Evolutionary conservation across 2,329 filamentous ascomycete genomes (phyloP).

Genomic region (Knufia fluminis): DNA sequence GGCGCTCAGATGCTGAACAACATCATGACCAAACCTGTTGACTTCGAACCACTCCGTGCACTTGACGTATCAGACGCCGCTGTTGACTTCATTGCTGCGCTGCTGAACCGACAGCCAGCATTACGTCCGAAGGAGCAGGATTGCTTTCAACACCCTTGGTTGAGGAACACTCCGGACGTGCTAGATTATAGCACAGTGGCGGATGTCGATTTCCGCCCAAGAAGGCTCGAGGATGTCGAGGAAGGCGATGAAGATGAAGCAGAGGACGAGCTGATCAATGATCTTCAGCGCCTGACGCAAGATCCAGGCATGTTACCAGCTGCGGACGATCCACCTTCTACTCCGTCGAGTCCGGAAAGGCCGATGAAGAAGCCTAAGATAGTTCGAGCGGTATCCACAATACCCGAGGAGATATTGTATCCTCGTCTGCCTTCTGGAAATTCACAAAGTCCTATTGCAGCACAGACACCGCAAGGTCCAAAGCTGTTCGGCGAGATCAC

Average conservation of each 20-base stretch:
- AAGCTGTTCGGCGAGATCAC: constrained; percentile 56
- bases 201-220: constrained; percentile 32
- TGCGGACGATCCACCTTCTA: constrained; percentile 5
- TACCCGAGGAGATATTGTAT: constrained; percentile 30
- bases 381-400: constrained; percentile 7
- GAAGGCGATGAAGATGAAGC: constrained; percentile 26
- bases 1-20: constrained; percentile 67
- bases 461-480: neutral
- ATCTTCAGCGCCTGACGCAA: constrained; percentile 18
- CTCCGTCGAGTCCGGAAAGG: constrained; percentile 13
- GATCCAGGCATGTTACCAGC: constrained; percentile 8
- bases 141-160: constrained; percentile 66
- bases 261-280: constrained; percentile 18
- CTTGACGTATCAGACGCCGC: constrained; percentile 54
- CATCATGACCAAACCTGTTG: constrained; percentile 71
- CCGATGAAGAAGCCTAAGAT: constrained; percentile 28
- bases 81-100: constrained; percentile 65
- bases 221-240: constrained; percentile 27
- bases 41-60: constrained; percentile 54
- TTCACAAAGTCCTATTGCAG: neutral
- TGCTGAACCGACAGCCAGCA: constrained; percentile 73
- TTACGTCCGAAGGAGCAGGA: constrained; percentile 63
- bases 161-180: constrained; percentile 46
- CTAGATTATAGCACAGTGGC: constrained; percentile 50
- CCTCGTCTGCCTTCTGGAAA: constrained; percentile 29